A percentile compares a stretch with the other conserved stretches of the same genome.
phyloP scores from a whole-genome alignment of 1,139 yeast species.

The Scheffersomyces segobiensis region DNA sequence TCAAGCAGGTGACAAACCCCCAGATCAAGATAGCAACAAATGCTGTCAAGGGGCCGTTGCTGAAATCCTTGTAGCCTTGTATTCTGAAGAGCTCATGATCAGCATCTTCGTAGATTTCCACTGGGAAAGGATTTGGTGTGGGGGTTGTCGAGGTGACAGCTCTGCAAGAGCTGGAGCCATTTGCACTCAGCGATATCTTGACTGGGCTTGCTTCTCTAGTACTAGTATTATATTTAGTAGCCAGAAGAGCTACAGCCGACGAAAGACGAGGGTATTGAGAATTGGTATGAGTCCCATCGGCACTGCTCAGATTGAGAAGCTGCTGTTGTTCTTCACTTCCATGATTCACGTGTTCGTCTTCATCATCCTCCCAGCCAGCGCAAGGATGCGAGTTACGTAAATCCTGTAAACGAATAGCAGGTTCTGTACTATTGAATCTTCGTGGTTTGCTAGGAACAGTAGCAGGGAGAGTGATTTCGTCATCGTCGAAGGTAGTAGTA shows the following conservation, averaged over 20 bases:
- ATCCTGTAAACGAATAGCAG: slow-evolving; percentile 46
- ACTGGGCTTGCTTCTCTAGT: neutral
- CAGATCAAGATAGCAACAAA: slow-evolving; percentile 48
- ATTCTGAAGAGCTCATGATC: slow-evolving; percentile 18
- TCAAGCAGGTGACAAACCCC: slow-evolving; percentile 53
- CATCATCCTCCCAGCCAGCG: slow-evolving; percentile 46
- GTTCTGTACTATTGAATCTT: slow-evolving; percentile 36
- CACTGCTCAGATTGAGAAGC: neutral
- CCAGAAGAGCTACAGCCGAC: neutral
- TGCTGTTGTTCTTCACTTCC: slow-evolving; percentile 8
- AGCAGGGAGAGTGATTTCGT: slow-evolving; percentile 9
- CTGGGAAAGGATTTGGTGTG: slow-evolving; percentile 3
- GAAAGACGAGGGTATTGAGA: neutral
- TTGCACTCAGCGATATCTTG: neutral
- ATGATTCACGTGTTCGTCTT: slow-evolving; percentile 20
- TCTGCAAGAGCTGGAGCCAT: neutral
- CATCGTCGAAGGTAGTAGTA: slow-evolving; percentile 12
- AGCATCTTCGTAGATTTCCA: neutral
- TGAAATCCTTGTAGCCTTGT: slow-evolving; percentile 51
- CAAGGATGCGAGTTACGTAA: slow-evolving; percentile 47
- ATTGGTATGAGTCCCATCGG: neutral
- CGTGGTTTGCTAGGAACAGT: slow-evolving; percentile 3
- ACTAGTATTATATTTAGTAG: neutral
- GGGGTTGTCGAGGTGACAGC: neutral
- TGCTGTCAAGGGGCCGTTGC: slow-evolving; percentile 50